Evolutionary conservation across 2,329 filamentous ascomycete genomes (phyloP).

Genomic region (Alternaria solani): DNA sequence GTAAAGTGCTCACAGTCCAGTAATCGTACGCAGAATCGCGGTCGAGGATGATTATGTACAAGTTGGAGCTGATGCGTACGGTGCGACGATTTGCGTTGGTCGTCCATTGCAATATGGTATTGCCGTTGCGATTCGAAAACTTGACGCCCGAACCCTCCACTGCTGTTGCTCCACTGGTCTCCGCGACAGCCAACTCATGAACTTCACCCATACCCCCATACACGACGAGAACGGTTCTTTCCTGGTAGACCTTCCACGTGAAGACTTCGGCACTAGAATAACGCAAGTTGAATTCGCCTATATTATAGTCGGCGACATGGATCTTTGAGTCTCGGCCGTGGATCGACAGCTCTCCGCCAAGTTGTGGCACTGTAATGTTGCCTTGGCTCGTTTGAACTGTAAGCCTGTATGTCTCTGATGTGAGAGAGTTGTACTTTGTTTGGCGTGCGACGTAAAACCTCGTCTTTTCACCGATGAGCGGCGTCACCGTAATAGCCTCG

Average conservation of each 20-base stretch:
- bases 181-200: conserved; percentile 66
- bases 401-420: conserved; percentile 67
- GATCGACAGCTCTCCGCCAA: conserved; percentile 62
- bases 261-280: conserved; percentile 75
- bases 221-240: conserved; percentile 66
- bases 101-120: conserved; percentile 61
- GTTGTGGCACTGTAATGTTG: conserved; percentile 64
- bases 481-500: conserved; percentile 64
- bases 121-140: conserved; percentile 50
- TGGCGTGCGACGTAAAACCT: conserved; percentile 73
- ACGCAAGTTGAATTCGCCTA: conserved; percentile 64
- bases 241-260: conserved; percentile 67
- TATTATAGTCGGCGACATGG: conserved; percentile 69
- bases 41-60: conserved; percentile 65
- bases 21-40: conserved; percentile 72
- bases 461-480: conserved; percentile 61
- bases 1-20: conserved; percentile 62
- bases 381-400: conserved; percentile 64
- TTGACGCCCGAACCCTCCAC: conserved; percentile 51
- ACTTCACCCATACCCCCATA: conserved; percentile 68
- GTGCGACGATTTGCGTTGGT: conserved; percentile 60
- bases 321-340: conserved; percentile 70
- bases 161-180: conserved; percentile 36
- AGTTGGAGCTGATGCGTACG: conserved; percentile 55
- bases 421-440: conserved; percentile 65